phyloP scores from a whole-genome alignment of 2,329 filamentous ascomycete species.

The Tolypocladium cylindrosporum region DNA sequence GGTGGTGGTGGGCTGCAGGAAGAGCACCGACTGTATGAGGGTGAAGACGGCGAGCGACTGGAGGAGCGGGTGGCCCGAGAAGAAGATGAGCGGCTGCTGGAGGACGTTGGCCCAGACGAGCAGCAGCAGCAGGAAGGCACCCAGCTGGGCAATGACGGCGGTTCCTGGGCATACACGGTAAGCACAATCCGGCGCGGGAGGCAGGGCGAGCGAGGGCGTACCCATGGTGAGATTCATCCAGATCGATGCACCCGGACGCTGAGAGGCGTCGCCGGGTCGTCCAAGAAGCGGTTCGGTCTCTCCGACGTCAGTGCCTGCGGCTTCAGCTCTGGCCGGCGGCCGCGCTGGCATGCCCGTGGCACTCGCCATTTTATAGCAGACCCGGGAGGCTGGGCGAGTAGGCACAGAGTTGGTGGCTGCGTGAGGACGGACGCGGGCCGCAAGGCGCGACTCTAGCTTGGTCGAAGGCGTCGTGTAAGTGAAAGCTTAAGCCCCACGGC shows the following conservation, averaged over 20 bases:
- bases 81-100: slow-evolving; percentile 61
- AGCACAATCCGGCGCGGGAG: background rate
- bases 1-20: slow-evolving; percentile 81
- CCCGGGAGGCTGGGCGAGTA: background rate
- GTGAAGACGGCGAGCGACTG: slow-evolving; percentile 59
- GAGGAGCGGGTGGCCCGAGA: slow-evolving; percentile 78
- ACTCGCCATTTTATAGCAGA: slow-evolving; percentile 48
- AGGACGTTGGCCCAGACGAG: slow-evolving; percentile 74
- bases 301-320: slow-evolving; percentile 14
- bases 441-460: background rate
- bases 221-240: slow-evolving; percentile 65
- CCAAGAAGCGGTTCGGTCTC: slow-evolving; percentile 37
- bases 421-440: background rate
- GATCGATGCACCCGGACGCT: slow-evolving; percentile 54
- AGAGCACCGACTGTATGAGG: slow-evolving; percentile 68
- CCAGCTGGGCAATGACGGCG: slow-evolving; percentile 69
- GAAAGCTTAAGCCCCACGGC: background rate
- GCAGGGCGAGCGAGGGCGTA: slow-evolving; percentile 23
- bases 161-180: slow-evolving; percentile 48
- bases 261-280: slow-evolving; percentile 60
- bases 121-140: slow-evolving; percentile 62
- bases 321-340: slow-evolving; percentile 13
- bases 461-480: background rate
- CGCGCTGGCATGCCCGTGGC: slow-evolving; percentile 55
- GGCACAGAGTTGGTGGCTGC: background rate